Percentiles rank a stretch among this genome's conserved stretches.
phyloP scores from a whole-genome alignment of 192 early-diverging fungal genomes.

The Fimicolochytrium jonesii region DNA sequence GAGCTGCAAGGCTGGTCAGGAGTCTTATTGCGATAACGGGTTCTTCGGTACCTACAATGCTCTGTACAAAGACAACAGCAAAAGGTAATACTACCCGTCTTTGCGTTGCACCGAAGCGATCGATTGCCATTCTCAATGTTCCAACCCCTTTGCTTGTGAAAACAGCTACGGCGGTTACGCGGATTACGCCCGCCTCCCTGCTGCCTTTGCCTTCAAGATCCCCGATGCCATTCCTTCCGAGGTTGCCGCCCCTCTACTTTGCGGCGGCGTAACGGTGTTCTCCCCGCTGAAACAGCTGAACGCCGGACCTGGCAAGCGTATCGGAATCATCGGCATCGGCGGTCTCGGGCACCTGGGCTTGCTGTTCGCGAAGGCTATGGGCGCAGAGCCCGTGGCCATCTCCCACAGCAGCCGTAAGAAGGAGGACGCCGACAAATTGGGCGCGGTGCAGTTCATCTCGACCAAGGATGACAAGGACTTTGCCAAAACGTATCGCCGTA shows the following conservation, averaged over 20 bases:
- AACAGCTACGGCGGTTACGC: conserved; percentile 24
- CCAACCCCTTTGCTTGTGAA: conserved; percentile 1
- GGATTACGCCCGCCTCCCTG: conserved; percentile 2
- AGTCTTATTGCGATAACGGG: conserved; percentile 5
- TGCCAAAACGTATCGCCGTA: conserved; percentile 38
- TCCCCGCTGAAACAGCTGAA: conserved; percentile 55
- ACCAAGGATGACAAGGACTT: conserved; percentile 29
- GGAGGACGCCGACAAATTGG: conserved; percentile 22
- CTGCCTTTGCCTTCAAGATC: conserved; percentile 41
- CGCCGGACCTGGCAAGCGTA: conserved; percentile 58
- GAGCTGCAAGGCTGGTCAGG: conserved; percentile 11
- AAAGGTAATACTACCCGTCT: no score
- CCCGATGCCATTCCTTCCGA: conserved; percentile 53
- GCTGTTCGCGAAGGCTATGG: conserved; percentile 54
- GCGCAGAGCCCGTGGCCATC: conserved; percentile 16
- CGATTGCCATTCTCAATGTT: no score
- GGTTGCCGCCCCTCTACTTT: conserved; percentile 71
- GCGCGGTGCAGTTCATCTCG: conserved; percentile 20
- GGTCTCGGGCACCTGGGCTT: conserved; percentile 43
- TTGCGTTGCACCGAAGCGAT: no score
- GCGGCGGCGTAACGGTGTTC: conserved; percentile 75
- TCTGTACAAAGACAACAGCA: no score
- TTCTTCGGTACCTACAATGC: conserved; percentile 16
- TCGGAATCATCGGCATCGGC: conserved; percentile 79
- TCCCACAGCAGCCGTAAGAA: conserved; percentile 14